phyloP scores from a whole-genome alignment of 345 rosid genomes.

The Erucastrum elatum region DNA sequence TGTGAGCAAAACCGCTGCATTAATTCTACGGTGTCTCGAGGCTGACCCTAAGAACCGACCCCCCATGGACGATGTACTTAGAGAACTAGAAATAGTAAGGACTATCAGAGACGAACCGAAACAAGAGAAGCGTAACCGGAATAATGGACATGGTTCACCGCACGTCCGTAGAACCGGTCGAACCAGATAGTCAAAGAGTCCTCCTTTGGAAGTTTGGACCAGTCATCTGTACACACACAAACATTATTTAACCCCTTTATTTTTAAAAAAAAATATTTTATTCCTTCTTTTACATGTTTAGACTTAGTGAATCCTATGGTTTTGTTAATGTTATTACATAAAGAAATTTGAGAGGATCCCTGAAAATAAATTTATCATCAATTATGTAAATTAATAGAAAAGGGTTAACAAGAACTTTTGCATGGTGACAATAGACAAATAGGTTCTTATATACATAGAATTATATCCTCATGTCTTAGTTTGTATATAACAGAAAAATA shows the following conservation, averaged over 20 bases:
- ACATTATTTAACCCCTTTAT: background rate
- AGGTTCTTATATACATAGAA: too few species aligned
- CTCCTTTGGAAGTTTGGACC: background rate
- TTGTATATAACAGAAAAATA: background rate
- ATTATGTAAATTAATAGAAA: too few species aligned
- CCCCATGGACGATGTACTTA: conserved; percentile 63
- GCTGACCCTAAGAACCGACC: conserved; percentile 70
- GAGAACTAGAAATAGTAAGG: conserved; percentile 41
- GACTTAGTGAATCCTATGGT: background rate
- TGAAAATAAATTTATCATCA: too few species aligned
- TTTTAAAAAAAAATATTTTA: background rate
- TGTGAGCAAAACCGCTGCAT: conserved; percentile 48
- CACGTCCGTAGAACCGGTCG: conserved; percentile 33
- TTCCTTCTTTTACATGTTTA: background rate
- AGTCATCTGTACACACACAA: background rate
- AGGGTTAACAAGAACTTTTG: too few species aligned
- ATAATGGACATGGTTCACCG: conserved; percentile 11
- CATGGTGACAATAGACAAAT: too few species aligned
- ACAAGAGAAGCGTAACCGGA: conserved; percentile 37
- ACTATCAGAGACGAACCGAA: conserved; percentile 41
- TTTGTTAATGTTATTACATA: background rate
- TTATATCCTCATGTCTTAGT: background rate
- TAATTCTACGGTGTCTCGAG: conserved; percentile 55
- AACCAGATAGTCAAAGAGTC: conserved; percentile 23
- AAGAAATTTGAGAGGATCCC: background rate